Evolutionary conservation across 1,139 yeast genomes (phyloP).

Genomic region (Sugiyamaella xylanicola): DNA sequence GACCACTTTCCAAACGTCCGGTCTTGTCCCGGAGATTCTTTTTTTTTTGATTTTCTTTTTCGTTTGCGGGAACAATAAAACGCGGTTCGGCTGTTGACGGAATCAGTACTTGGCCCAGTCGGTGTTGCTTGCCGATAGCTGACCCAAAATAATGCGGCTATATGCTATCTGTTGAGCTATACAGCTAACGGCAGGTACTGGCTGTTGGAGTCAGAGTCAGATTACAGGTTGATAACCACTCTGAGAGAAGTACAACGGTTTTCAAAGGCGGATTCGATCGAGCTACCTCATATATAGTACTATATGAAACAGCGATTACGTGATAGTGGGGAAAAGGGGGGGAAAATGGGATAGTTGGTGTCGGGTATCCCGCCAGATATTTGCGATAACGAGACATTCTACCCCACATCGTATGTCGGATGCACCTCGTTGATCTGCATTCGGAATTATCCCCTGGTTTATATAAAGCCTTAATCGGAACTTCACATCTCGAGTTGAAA

Average conservation of each 20-base stretch:
- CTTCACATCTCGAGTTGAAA: neutral
- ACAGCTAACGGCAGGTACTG: slow-evolving; percentile 14
- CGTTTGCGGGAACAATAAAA: too few relatives aligned
- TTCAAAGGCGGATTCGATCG: neutral
- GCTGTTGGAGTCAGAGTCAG: neutral
- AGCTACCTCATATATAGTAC: neutral
- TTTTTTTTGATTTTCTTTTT: too few relatives aligned
- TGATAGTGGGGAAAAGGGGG: neutral
- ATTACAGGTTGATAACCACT: neutral
- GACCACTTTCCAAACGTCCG: too few relatives aligned
- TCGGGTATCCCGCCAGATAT: neutral
- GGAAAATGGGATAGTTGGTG: neutral
- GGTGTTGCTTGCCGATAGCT: slow-evolving; percentile 17
- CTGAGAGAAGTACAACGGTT: neutral
- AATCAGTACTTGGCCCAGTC: neutral
- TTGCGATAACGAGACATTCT: neutral
- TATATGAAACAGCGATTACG: neutral
- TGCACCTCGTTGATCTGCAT: neutral
- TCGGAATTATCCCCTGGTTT: neutral
- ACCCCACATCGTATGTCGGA: neutral
- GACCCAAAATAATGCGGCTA: slow-evolving; percentile 6
- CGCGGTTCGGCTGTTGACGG: slow-evolving; percentile 10
- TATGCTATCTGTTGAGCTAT: neutral
- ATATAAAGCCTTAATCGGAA: neutral
- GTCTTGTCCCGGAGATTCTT: too few relatives aligned